Percentiles rank a stretch among this genome's conserved stretches.
Conservation (phyloP, 352 stramenopile species). For the Globisporangium emineosum region DNA sequence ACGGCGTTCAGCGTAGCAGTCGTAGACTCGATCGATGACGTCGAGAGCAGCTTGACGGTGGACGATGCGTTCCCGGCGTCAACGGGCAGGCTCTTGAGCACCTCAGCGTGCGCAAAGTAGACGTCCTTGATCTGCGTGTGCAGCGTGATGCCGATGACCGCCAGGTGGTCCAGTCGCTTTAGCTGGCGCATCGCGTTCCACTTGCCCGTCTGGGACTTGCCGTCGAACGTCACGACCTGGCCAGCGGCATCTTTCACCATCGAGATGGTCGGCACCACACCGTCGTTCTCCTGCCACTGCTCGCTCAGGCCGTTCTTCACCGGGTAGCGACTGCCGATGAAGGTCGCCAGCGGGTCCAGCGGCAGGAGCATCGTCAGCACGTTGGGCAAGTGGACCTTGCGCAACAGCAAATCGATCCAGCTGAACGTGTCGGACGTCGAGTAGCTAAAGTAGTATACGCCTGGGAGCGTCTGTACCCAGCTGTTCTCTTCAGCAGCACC, state of each 20-base stretch:
- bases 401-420: slow-evolving; percentile 28
- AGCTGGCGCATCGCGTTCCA: slow-evolving; percentile 55
- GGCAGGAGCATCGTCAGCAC: slow-evolving; percentile 46
- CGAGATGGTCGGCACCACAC: slow-evolving; percentile 42
- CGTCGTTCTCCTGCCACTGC: slow-evolving; percentile 46
- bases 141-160: slow-evolving; percentile 37
- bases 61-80: slow-evolving; percentile 12
- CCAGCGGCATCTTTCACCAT: slow-evolving; percentile 37
- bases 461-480: slow-evolving; percentile 48
- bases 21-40: not conserved
- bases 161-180: slow-evolving; percentile 43
- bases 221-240: slow-evolving; percentile 22
- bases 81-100: slow-evolving; percentile 25
- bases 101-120: slow-evolving; percentile 28
- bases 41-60: not conserved
- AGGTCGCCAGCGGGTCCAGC: slow-evolving; percentile 28
- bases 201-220: slow-evolving; percentile 32
- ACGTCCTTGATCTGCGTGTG: slow-evolving; percentile 40
- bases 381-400: slow-evolving; percentile 41
- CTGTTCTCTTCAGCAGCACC: slow-evolving; percentile 48
- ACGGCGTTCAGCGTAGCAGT: not conserved
- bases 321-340: slow-evolving; percentile 35
- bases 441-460: slow-evolving; percentile 65
- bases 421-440: slow-evolving; percentile 38
- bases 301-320: slow-evolving; percentile 28